A percentile compares a stretch with the other conserved stretches of the same genome.
Conservation (phyloP, 2,329 filamentous ascomycete species). For the Sarocladium strictum region DNA sequence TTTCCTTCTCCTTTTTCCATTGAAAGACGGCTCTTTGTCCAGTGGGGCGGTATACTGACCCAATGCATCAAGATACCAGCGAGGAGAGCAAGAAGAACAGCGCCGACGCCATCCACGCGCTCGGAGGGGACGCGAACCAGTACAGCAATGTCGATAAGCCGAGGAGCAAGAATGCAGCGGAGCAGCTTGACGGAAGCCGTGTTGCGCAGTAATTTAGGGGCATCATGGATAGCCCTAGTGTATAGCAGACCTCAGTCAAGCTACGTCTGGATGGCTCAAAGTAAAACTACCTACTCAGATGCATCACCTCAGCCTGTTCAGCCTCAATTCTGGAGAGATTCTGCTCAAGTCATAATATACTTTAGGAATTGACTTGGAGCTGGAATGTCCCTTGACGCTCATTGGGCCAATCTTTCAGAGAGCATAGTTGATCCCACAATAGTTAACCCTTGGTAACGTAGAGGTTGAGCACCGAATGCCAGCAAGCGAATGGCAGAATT, state of each 20-base stretch:
- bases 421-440: too few relatives aligned
- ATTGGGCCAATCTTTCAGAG: too few relatives aligned
- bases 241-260: background rate
- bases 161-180: conserved; percentile 33
- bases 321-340: too few relatives aligned
- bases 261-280: too few relatives aligned
- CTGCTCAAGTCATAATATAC: too few relatives aligned
- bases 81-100: conserved; percentile 39
- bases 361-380: too few relatives aligned
- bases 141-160: conserved; percentile 36
- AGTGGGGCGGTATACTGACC: background rate
- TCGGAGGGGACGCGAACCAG: conserved; percentile 37
- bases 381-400: too few relatives aligned
- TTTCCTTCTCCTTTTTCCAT: background rate
- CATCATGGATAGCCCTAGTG: background rate
- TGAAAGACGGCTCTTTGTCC: background rate
- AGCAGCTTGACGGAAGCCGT: conserved; percentile 32
- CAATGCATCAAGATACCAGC: conserved; percentile 32
- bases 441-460: too few relatives aligned
- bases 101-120: conserved; percentile 29
- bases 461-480: too few relatives aligned
- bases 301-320: too few relatives aligned
- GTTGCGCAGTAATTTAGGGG: conserved; percentile 12
- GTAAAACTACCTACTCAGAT: too few relatives aligned
- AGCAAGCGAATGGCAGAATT: too few relatives aligned